Evolutionary conservation across 371 early-diverging fungal species (phyloP).

Genomic region (Mortierella sp.): DNA sequence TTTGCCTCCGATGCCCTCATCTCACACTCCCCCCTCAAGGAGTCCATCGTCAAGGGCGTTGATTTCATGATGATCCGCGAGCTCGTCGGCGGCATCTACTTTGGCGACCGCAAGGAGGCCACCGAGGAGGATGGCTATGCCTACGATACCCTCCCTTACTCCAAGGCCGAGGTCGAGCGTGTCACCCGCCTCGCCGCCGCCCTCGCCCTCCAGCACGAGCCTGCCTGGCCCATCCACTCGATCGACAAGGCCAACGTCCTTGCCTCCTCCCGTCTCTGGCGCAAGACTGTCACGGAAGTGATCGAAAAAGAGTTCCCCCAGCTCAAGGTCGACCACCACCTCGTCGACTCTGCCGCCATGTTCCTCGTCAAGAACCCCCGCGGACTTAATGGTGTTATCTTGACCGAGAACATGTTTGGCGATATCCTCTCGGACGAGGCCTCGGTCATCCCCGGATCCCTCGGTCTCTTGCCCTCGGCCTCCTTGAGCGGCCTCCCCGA

Average conservation of each 20-base stretch:
- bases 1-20: conserved; percentile 92
- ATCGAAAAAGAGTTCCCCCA: conserved; percentile 89
- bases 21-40: conserved; percentile 89
- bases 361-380: conserved; percentile 93
- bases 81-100: conserved; percentile 97
- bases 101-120: conserved; percentile 91
- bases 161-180: conserved; percentile 89
- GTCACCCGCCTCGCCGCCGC: conserved; percentile 93
- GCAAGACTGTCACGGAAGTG: conserved; percentile 90
- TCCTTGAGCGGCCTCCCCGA: conserved; percentile 88
- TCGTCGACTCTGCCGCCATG: conserved; percentile 98
- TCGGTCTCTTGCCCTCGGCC: conserved; percentile 95
- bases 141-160: conserved; percentile 94
- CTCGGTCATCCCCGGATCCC: conserved; percentile 93
- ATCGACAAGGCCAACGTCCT: conserved; percentile 99
- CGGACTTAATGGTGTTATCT: conserved; percentile 91
- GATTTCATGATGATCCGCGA: conserved; percentile 95
- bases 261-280: conserved; percentile 97
- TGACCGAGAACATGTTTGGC: conserved; percentile 99
- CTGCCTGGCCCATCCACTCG: conserved; percentile 89
- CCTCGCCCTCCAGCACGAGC: conserved; percentile 82
- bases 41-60: conserved; percentile 88
- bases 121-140: conserved; percentile 82
- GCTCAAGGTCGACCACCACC: conserved; percentile 85
- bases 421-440: conserved; percentile 97